phyloP scores from a whole-genome alignment of 2,329 filamentous ascomycete genomes.

The Didymella glomerata region DNA sequence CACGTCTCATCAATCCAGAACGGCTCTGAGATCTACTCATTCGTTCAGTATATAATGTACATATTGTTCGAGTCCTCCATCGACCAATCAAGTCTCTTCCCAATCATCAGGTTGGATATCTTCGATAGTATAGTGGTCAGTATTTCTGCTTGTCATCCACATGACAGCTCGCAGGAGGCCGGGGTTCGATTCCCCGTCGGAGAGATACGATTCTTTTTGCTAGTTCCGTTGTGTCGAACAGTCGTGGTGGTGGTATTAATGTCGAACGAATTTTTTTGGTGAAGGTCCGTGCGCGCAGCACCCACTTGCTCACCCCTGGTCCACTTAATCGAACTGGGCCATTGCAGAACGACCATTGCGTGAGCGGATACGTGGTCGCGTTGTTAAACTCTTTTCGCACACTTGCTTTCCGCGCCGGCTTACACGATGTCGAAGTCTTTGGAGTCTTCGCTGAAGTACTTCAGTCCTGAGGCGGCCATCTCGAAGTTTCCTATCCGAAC shows the following conservation, averaged over 20 bases:
- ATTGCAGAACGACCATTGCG: constrained; percentile 63
- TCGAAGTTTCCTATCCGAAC: too few relatives aligned
- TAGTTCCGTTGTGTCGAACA: neutral
- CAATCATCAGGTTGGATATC: constrained; percentile 11
- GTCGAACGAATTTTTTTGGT: neutral
- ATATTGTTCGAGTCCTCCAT: neutral
- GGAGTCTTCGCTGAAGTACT: neutral
- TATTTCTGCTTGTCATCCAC: constrained; percentile 19
- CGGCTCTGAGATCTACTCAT: too few relatives aligned
- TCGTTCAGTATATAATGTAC: neutral
- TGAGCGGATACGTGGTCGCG: constrained; percentile 65
- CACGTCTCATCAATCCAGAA: too few relatives aligned
- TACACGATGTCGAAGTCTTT: neutral
- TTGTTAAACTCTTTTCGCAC: constrained; percentile 64
- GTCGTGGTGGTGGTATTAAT: neutral
- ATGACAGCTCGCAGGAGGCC: constrained; percentile 22
- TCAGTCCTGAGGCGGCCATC: too few relatives aligned
- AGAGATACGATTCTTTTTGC: constrained; percentile 15
- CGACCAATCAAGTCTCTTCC: constrained; percentile 11
- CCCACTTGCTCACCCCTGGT: neutral
- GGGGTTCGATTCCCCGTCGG: constrained; percentile 25
- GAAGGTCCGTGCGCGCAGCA: neutral
- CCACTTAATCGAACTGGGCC: neutral
- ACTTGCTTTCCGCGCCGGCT: constrained; percentile 62
- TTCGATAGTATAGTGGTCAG: constrained; percentile 25